These are phyloP conservation scores for Lagenaria siceraria DNA, from an alignment of 306 rosid species.

Conservation along the genomic window DNA sequence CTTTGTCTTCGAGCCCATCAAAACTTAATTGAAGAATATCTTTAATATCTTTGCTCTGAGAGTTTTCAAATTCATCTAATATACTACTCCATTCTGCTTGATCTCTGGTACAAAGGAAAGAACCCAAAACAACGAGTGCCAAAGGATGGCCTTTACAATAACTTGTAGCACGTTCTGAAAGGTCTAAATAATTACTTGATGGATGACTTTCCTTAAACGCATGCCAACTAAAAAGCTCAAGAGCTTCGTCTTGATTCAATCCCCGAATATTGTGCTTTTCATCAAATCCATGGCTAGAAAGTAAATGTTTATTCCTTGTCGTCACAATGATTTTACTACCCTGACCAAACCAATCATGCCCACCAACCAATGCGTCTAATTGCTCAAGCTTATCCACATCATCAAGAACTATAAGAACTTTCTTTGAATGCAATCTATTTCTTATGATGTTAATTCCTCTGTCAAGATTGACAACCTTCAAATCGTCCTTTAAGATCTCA, in stretches of 20 bases:
- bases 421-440: background rate
- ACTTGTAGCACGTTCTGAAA: background rate
- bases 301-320: slow-evolving; percentile 2
- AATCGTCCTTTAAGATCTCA: background rate
- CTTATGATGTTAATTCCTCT: background rate
- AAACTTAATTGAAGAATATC: slow-evolving; percentile 12
- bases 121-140: slow-evolving; percentile 30
- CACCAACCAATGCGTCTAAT: background rate
- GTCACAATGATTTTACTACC: slow-evolving; percentile 20
- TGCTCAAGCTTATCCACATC: slow-evolving; percentile 1
- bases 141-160: slow-evolving; percentile 25
- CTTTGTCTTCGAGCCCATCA: slow-evolving; percentile 7
- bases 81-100: slow-evolving; percentile 5
- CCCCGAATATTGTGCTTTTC: background rate
- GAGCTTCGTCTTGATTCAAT: background rate
- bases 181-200: background rate
- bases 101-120: slow-evolving; percentile 9
- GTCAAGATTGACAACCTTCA: background rate
- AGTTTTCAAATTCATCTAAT: slow-evolving; percentile 4
- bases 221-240: slow-evolving; percentile 12
- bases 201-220: slow-evolving; percentile 9
- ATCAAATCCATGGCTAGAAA: background rate
- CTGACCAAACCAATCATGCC: background rate
- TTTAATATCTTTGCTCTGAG: slow-evolving; percentile 9
- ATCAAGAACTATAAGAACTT: slow-evolving; percentile 8